These are phyloP conservation scores for Apiospora koreana DNA, from an alignment of 2,329 filamentous ascomycete genomes.

Conservation along the genomic window DNA sequence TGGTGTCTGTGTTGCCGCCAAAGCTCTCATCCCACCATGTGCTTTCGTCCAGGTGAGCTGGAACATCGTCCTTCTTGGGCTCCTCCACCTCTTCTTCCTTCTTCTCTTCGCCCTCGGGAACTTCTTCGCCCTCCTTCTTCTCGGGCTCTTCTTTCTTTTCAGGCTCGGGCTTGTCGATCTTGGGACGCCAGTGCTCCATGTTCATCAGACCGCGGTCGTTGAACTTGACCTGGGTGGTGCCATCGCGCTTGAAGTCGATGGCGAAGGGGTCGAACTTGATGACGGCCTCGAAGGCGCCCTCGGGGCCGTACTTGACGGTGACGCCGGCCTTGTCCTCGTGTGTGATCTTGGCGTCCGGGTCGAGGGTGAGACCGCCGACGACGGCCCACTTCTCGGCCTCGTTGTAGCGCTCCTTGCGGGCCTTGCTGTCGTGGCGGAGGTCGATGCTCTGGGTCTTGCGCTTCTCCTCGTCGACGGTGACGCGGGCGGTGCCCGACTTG, in stretches of 20 bases:
- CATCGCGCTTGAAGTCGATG: constrained; percentile 85
- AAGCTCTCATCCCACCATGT: constrained; percentile 99
- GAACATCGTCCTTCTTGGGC: constrained; percentile 39
- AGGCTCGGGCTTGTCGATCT: constrained; percentile 63
- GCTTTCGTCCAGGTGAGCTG: constrained; percentile 69
- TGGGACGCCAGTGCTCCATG: constrained; percentile 91
- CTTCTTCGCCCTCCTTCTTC: constrained; percentile 45
- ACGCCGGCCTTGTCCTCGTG: constrained; percentile 66
- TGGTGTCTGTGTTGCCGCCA: constrained; percentile 91
- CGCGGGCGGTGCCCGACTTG: constrained; percentile 82
- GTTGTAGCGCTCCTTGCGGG: constrained; percentile 91
- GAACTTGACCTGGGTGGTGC: constrained; percentile 78
- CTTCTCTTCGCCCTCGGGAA: constrained; percentile 20
- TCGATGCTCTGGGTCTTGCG: constrained; percentile 87
- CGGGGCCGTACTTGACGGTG: constrained; percentile 78
- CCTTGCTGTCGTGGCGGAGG: constrained; percentile 79
- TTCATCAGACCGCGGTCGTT: constrained; percentile 92
- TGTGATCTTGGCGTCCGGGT: constrained; percentile 69
- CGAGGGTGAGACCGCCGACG: constrained; percentile 75
- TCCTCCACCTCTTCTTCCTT: constrained; percentile 35
- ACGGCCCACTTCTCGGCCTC: constrained; percentile 86
- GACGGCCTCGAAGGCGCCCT: constrained; percentile 75
- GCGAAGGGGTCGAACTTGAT: constrained; percentile 82
- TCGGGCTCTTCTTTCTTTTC: constrained; percentile 57
- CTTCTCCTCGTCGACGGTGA: constrained; percentile 90